phyloP scores from a whole-genome alignment of 345 rosid species.

The Acer saccharum region DNA sequence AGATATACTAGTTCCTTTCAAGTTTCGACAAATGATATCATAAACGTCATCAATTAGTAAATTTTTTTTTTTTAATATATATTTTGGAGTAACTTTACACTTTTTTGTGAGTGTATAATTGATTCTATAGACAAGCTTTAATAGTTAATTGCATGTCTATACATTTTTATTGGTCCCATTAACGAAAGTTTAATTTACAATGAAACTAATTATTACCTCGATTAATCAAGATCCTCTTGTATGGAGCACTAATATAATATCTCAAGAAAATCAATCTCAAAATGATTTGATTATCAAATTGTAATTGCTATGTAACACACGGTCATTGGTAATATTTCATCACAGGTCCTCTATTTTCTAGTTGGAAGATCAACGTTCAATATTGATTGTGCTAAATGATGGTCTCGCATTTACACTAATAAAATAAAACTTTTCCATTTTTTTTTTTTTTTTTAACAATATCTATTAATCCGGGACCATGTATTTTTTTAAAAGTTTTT shows the following conservation, averaged over 20 bases:
- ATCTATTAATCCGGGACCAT: too few relatives aligned
- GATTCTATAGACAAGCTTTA: background rate
- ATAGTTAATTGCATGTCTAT: background rate
- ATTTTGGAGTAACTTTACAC: background rate
- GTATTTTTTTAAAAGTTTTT: too few relatives aligned
- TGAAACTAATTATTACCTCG: background rate
- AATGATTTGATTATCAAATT: too few relatives aligned
- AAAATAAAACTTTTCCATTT: background rate
- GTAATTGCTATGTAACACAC: too few relatives aligned
- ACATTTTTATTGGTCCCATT: background rate
- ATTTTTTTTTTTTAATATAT: background rate
- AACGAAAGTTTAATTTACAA: background rate
- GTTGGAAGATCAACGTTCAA: conserved; percentile 12
- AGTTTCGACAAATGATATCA: background rate
- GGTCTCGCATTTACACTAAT: background rate
- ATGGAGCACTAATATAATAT: too few relatives aligned
- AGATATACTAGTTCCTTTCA: background rate
- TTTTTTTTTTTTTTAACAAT: too few relatives aligned
- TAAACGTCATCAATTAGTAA: background rate
- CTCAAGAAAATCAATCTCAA: too few relatives aligned
- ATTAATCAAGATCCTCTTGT: too few relatives aligned
- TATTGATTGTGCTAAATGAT: background rate
- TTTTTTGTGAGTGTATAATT: background rate
- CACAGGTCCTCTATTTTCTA: background rate
- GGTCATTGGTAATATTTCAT: background rate